A percentile compares a stretch with the other conserved stretches of the same genome.
Evolutionary conservation across 1,284 basidiomycete species (phyloP).

Genomic region (Puccinia horiana): DNA sequence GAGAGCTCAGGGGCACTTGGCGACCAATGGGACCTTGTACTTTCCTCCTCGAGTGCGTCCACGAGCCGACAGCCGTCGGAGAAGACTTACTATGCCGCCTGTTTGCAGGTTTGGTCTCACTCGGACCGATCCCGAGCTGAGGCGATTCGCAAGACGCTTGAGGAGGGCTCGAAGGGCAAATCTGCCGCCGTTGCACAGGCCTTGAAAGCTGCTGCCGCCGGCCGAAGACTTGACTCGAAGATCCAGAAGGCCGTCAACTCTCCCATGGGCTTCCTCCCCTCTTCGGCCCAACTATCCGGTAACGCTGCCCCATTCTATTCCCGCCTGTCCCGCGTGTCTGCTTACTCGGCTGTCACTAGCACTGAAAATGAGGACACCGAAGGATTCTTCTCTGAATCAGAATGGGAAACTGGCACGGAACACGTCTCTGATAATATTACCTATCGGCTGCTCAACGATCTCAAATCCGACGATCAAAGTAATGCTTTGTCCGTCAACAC

Average conservation of each 20-base stretch:
- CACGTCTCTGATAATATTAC: conserved; percentile 42
- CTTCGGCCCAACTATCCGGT: conserved; percentile 54
- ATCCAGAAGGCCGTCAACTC: conserved; percentile 47
- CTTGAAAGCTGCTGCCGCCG: conserved; percentile 53
- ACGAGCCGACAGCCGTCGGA: conserved; percentile 39
- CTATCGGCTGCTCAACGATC: background rate
- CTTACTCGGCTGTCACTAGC: conserved; percentile 2
- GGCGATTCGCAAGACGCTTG: conserved; percentile 51
- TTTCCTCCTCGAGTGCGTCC: conserved; percentile 14
- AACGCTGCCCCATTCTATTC: conserved; percentile 51
- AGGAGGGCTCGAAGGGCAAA: conserved; percentile 46
- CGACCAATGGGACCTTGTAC: conserved; percentile 27
- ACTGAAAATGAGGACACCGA: conserved; percentile 50
- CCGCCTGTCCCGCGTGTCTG: conserved; percentile 52
- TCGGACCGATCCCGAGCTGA: conserved; percentile 78
- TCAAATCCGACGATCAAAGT: background rate
- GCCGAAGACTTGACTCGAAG: conserved; percentile 43
- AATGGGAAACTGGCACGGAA: conserved; percentile 51
- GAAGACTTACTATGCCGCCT: conserved; percentile 79
- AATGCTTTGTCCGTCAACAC: conserved; percentile 73
- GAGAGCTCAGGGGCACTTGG: background rate
- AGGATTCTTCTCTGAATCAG: conserved; percentile 50
- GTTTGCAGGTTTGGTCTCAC: conserved; percentile 88
- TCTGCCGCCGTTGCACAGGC: conserved; percentile 50
- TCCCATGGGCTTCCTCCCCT: conserved; percentile 49